phyloP scores from a whole-genome alignment of 2,329 filamentous ascomycete species.

The Metarhizium guizhouense region DNA sequence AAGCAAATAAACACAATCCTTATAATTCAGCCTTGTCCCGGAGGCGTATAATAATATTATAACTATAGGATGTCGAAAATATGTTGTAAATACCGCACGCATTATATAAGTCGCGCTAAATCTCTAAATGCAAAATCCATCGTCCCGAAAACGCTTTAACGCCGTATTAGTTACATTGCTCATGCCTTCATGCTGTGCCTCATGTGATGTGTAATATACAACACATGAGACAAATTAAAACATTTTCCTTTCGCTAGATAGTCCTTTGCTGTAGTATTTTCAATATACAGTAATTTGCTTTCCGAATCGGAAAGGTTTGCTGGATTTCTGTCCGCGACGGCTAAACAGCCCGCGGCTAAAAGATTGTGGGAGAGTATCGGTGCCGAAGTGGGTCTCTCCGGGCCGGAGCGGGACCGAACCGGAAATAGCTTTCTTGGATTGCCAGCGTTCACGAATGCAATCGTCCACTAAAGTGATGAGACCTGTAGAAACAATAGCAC shows the following conservation, averaged over 20 bases:
- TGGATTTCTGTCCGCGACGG: constrained; percentile 16
- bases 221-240: background rate
- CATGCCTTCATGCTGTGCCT: background rate
- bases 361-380: constrained; percentile 10
- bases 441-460: constrained; percentile 75
- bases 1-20: too few species aligned
- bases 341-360: constrained; percentile 7
- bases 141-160: background rate
- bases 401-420: constrained; percentile 3
- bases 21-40: too few species aligned
- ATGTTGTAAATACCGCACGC: background rate
- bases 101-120: background rate
- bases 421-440: constrained; percentile 15
- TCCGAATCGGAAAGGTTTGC: constrained; percentile 27
- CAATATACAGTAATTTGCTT: constrained; percentile 28
- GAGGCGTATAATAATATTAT: too few species aligned
- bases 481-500: constrained; percentile 83
- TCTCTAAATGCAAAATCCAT: background rate
- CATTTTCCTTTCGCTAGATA: background rate
- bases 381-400: background rate
- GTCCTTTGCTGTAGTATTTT: background rate
- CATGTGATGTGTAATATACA: background rate
- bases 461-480: constrained; percentile 84
- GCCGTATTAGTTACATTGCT: background rate
- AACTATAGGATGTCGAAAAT: background rate